Evolutionary conservation across 2,329 filamentous ascomycete genomes (phyloP), one percentile per base, ranked within the genome.

Genomic region (Septoria linicola): DNA sequence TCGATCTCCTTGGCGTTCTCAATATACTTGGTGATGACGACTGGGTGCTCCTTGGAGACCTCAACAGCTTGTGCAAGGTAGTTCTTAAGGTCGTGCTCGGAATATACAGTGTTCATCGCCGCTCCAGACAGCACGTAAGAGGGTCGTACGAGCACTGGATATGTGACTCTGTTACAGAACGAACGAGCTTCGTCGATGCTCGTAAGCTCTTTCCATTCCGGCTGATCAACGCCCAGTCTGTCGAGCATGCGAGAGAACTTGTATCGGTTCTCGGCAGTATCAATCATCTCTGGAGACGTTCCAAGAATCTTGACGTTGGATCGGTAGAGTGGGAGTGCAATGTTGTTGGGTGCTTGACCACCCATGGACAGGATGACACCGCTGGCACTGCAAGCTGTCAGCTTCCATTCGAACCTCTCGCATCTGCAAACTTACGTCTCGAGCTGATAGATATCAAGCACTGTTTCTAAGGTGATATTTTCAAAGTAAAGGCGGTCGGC

Each of bases 1-100:
- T 99, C 93, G 58, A 99, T 97, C 72, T 99, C 93, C 78, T 99
- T 97, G 59, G 93, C 93, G 61, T 95, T 93, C 77, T 99, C 93
- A 61, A 99, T 97, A 74, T 97, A 99, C 76, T 99, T 99, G 55
- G 92, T 97, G 66, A 99, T 97, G 55, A 99, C 93, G 8, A 99
- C 93, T 0, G 93, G 93, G 70, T 97, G 89, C 57, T 97, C 92
- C 57, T 88, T 84, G 4, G 93, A 97, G 40, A 99, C 93, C 59
- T 95, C 91, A 5, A 82, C 88, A 47, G 93, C 93, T 73, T 97
- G 92, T 59, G 88, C 82, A 37, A 99, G 79, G 72, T 95, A 97
- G 65, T 80, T 85, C 63, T 89, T 88, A 52, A 99, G 77, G 68
- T 97, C 93, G 68, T 92, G 87, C 75, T 95, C 85, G 0, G 92